phyloP scores from a whole-genome alignment of 2,329 filamentous ascomycete species.

The Pseudogymnoascus sp. region DNA sequence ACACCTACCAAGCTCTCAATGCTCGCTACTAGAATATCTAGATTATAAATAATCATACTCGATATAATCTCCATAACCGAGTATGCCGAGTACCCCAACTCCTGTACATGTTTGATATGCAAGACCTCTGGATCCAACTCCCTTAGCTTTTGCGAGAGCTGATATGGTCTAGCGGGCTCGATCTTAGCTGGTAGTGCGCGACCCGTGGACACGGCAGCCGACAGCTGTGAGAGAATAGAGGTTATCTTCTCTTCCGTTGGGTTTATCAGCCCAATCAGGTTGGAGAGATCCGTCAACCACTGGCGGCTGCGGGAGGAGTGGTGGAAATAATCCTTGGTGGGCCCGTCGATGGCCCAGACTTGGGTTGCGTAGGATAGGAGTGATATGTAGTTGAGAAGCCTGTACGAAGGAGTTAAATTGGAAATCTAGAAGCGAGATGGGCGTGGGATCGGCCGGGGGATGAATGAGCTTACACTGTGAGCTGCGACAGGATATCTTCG shows the following conservation, averaged over 20 bases:
- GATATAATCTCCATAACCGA: slow-evolving; percentile 8
- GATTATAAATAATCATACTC: slow-evolving; percentile 5
- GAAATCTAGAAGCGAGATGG: neutral
- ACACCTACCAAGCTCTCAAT: slow-evolving; percentile 7
- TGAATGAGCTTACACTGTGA: slow-evolving; percentile 6
- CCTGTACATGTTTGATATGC: slow-evolving; percentile 5
- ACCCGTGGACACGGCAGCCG: neutral
- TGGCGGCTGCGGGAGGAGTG: neutral
- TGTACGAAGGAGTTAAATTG: neutral
- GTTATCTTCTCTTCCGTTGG: slow-evolving; percentile 7
- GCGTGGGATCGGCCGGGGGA: neutral
- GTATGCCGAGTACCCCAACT: slow-evolving; percentile 4
- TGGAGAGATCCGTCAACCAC: slow-evolving; percentile 4
- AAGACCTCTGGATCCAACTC: slow-evolving; percentile 8
- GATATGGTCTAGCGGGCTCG: slow-evolving; percentile 4
- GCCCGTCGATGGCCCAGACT: slow-evolving; percentile 1
- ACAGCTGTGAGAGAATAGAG: slow-evolving; percentile 8
- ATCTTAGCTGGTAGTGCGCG: slow-evolving; percentile 1
- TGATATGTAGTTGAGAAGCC: slow-evolving; percentile 8
- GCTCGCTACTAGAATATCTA: neutral
- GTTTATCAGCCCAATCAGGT: slow-evolving; percentile 4
- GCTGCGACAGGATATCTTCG: slow-evolving; percentile 8
- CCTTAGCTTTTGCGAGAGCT: slow-evolving; percentile 4
- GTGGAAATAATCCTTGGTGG: neutral
- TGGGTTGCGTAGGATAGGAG: slow-evolving; percentile 6